A percentile compares a stretch with the other conserved stretches of the same genome.
These are phyloP conservation scores for Boeremia lycopersici DNA, from an alignment of 2,329 filamentous ascomycete genomes.

Conservation along the genomic window DNA sequence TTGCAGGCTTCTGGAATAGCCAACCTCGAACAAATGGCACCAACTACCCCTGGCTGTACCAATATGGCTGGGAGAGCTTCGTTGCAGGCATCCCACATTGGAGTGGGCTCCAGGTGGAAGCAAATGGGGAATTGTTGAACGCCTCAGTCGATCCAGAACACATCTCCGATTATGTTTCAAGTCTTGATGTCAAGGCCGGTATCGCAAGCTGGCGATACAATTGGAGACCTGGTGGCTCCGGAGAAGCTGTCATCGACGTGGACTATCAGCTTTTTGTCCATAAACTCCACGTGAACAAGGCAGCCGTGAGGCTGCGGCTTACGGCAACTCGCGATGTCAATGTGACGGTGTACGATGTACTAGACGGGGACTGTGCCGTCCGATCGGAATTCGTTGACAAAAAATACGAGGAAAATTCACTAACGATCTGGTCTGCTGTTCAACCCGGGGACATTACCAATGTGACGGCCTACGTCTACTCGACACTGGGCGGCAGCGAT, in stretches of 20 bases:
- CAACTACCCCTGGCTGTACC: slow-evolving; percentile 71
- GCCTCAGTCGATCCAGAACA: slow-evolving; percentile 64
- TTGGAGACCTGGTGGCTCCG: slow-evolving; percentile 62
- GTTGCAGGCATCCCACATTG: slow-evolving; percentile 75
- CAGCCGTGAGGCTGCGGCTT: slow-evolving; percentile 65
- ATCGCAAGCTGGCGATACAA: slow-evolving; percentile 68
- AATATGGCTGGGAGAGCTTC: slow-evolving; percentile 73
- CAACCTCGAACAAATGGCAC: slow-evolving; percentile 64
- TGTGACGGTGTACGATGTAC: slow-evolving; percentile 67
- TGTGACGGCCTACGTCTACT: slow-evolving; percentile 66
- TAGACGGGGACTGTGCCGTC: slow-evolving; percentile 72
- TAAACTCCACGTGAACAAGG: slow-evolving; percentile 67
- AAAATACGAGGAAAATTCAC: slow-evolving; percentile 57
- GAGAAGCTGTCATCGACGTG: slow-evolving; percentile 60
- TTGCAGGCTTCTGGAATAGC: slow-evolving; percentile 69
- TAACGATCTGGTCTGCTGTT: slow-evolving; percentile 69
- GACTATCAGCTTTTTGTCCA: slow-evolving; percentile 70
- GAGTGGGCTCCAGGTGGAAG: slow-evolving; percentile 64
- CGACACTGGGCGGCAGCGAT: slow-evolving; percentile 57
- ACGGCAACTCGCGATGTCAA: slow-evolving; percentile 60
- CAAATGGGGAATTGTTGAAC: slow-evolving; percentile 61
- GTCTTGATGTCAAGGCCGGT: slow-evolving; percentile 67
- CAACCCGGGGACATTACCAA: slow-evolving; percentile 66
- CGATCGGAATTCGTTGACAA: slow-evolving; percentile 65
- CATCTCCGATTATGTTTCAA: slow-evolving; percentile 66